These are phyloP conservation scores for Entelexis sorbosivorans DNA, from an alignment of 1,139 yeast genomes.

Conservation along the genomic window DNA sequence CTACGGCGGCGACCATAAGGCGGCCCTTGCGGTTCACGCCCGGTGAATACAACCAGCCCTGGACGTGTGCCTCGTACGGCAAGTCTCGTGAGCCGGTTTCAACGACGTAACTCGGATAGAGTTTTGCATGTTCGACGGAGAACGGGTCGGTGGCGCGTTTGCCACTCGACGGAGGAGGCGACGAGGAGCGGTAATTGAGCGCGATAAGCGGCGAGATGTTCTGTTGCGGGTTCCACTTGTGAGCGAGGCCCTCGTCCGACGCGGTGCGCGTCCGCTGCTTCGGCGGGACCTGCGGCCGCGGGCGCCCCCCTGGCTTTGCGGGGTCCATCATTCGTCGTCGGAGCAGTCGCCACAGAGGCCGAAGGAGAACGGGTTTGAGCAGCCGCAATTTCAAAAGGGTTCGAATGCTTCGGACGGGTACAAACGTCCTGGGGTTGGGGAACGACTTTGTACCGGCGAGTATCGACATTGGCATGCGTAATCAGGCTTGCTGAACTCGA, in stretches of 20 bases:
- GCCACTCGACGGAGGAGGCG: not conserved
- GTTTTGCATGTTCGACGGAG: conserved; percentile 31
- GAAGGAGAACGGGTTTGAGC: not conserved
- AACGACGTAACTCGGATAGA: conserved; percentile 59
- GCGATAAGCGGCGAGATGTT: not conserved
- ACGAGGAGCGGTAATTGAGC: not conserved
- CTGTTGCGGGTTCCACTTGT: conserved; percentile 2
- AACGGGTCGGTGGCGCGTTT: not conserved
- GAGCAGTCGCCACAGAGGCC: conserved; percentile 18
- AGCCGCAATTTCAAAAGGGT: conserved; percentile 10
- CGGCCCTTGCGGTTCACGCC: conserved; percentile 65
- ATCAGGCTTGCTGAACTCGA: conserved; percentile 1
- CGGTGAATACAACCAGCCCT: conserved; percentile 66
- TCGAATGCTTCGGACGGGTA: not conserved
- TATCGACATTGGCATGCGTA: conserved; percentile 4
- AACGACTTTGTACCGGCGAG: not conserved
- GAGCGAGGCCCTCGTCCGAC: conserved; percentile 3
- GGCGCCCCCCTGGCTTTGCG: conserved; percentile 5
- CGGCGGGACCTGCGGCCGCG: conserved; percentile 4
- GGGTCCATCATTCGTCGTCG: conserved; percentile 13
- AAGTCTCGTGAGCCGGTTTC: conserved; percentile 22
- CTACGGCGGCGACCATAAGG: conserved; percentile 55
- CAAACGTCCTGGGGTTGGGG: conserved; percentile 2
- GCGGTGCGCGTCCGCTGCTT: conserved; percentile 2
- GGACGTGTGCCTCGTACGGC: conserved; percentile 46